Conservation (phyloP, 1,139 yeast species). For the Debaryomycetaceae sp. region DNA sequence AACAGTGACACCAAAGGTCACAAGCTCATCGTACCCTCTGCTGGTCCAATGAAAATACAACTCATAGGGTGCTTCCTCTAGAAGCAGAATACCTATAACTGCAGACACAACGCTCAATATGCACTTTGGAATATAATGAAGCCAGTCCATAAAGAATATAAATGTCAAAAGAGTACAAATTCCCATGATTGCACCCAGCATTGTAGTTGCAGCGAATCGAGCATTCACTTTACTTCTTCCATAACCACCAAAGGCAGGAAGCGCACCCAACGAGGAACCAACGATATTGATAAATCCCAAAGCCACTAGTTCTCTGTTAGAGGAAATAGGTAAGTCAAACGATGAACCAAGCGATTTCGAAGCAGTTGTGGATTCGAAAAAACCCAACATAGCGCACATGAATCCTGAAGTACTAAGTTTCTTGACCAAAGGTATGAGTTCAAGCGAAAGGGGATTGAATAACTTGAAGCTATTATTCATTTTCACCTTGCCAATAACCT, state of each 20-base stretch:
- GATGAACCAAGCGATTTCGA: slow-evolving; percentile 72
- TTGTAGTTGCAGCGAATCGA: slow-evolving; percentile 77
- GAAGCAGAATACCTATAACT: slow-evolving; percentile 69
- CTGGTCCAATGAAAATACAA: slow-evolving; percentile 69
- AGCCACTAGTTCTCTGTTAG: slow-evolving; percentile 77
- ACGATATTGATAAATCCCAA: slow-evolving; percentile 72
- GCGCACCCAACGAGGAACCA: slow-evolving; percentile 68
- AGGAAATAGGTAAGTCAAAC: slow-evolving; percentile 64
- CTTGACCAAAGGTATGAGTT: slow-evolving; percentile 32
- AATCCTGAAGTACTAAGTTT: slow-evolving; percentile 57
- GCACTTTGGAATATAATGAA: slow-evolving; percentile 77
- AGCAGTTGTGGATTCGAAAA: slow-evolving; percentile 92
- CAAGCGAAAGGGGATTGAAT: slow-evolving; percentile 32
- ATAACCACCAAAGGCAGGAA: slow-evolving; percentile 96
- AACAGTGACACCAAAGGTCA: slow-evolving; percentile 71
- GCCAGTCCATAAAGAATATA: slow-evolving; percentile 54
- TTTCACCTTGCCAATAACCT: slow-evolving; percentile 65
- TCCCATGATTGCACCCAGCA: slow-evolving; percentile 82
- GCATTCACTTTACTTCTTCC: slow-evolving; percentile 91
- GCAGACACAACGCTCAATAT: slow-evolving; percentile 79
- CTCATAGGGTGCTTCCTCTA: slow-evolving; percentile 88
- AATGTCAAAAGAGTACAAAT: slow-evolving; percentile 64
- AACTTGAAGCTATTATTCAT: slow-evolving; percentile 20
- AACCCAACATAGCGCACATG: slow-evolving; percentile 82
- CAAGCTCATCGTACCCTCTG: slow-evolving; percentile 72